phyloP scores from a whole-genome alignment of 129 eudicot genomes.

The Logfia minima region DNA sequence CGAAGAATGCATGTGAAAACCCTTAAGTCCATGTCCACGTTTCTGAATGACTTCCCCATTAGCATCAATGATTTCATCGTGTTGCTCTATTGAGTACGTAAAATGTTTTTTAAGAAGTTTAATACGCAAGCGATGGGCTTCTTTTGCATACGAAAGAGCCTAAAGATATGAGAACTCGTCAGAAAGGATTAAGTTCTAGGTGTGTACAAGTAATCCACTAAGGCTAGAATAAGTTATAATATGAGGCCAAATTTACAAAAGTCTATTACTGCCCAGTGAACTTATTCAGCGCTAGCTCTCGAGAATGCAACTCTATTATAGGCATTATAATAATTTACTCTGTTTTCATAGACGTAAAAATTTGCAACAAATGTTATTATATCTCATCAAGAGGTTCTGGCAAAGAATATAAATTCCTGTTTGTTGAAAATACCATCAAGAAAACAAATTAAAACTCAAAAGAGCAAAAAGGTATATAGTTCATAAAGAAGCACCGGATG shows the following conservation, averaged over 20 bases:
- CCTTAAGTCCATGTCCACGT: constrained; percentile 40
- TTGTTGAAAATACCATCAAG: background rate
- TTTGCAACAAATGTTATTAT: background rate
- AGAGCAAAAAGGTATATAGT: background rate
- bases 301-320: background rate
- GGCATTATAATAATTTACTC: background rate
- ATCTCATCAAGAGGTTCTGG: background rate
- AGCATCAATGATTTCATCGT: constrained; percentile 37
- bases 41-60: constrained; percentile 49
- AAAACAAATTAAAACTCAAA: background rate
- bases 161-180: constrained; percentile 29
- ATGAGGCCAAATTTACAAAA: background rate
- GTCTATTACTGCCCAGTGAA: background rate
- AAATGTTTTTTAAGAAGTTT: constrained; percentile 64
- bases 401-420: background rate
- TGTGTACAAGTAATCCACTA: constrained; percentile 16
- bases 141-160: constrained; percentile 90
- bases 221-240: background rate
- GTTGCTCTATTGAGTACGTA: constrained; percentile 51
- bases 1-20: constrained; percentile 43
- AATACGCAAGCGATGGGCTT: constrained; percentile 71
- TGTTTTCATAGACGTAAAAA: background rate
- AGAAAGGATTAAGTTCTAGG: background rate
- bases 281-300: background rate
- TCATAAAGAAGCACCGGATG: background rate